Conservation (phyloP, 805 yeast species). For the Starmerella sp. region DNA sequence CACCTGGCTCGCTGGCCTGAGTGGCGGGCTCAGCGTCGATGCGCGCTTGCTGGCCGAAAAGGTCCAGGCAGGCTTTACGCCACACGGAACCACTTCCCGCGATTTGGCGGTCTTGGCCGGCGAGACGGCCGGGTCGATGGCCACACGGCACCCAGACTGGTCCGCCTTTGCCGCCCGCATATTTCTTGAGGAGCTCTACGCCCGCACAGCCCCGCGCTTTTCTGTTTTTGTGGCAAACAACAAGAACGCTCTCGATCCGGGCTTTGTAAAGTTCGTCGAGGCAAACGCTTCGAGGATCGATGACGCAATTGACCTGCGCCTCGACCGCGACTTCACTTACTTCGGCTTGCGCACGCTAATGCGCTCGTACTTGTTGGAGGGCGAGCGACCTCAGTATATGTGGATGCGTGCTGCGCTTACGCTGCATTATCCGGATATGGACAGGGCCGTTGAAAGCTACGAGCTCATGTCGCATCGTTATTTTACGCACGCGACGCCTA, state of each 20-base stretch:
- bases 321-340: conserved; percentile 62
- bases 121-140: conserved; percentile 91
- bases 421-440: conserved; percentile 52
- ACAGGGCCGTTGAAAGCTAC: conserved; percentile 62
- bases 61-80: conserved; percentile 4
- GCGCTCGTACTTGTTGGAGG: conserved; percentile 59
- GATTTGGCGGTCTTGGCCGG: conserved; percentile 42
- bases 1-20: neutral
- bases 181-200: conserved; percentile 78
- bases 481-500: conserved; percentile 90
- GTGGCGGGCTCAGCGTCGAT: conserved; percentile 1
- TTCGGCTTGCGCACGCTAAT: conserved; percentile 84
- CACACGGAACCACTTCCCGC: conserved; percentile 37
- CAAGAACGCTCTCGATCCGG: conserved; percentile 34
- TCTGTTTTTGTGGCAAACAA: conserved; percentile 45
- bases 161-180: conserved; percentile 75
- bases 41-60: conserved; percentile 1
- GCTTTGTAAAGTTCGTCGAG: conserved; percentile 44
- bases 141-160: conserved; percentile 91
- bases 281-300: conserved; percentile 50
- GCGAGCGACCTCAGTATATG: conserved; percentile 80
- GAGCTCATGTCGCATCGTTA: conserved; percentile 68
- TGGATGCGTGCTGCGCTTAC: conserved; percentile 84
- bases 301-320: conserved; percentile 50
- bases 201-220: conserved; percentile 71